A percentile compares a stretch with the other conserved stretches of the same genome.
These are phyloP conservation scores for Dryadomyces quercus-mongolicae DNA, from an alignment of 2,329 filamentous ascomycete species.

Conservation along the genomic window DNA sequence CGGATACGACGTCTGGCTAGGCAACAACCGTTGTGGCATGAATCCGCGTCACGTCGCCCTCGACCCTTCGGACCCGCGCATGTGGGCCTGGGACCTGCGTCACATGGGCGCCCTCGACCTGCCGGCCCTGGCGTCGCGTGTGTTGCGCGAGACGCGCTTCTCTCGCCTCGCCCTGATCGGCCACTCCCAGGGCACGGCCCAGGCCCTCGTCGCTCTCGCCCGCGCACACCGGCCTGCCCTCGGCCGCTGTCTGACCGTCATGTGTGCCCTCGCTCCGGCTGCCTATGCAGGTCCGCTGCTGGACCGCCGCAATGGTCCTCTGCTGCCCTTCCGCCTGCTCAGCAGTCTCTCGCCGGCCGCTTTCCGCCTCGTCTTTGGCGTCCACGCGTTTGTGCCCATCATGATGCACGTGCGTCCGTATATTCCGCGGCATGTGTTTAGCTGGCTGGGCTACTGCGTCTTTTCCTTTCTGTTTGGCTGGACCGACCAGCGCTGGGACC, in stretches of 20 bases:
- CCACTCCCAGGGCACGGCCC: conserved; percentile 84
- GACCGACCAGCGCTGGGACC: conserved; percentile 77
- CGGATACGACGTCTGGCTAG: conserved; percentile 90
- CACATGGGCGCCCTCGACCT: conserved; percentile 90
- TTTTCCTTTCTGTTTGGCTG: conserved; percentile 86
- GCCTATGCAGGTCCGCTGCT: conserved; percentile 82
- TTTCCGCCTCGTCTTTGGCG: conserved; percentile 77
- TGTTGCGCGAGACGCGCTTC: conserved; percentile 73
- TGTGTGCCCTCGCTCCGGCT: conserved; percentile 82
- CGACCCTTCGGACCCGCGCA: conserved; percentile 64
- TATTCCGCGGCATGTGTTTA: conserved; percentile 58
- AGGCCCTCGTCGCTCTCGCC: conserved; percentile 76
- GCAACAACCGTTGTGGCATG: conserved; percentile 86
- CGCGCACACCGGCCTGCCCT: conserved; percentile 83
- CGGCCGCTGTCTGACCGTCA: conserved; percentile 71
- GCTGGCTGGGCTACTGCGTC: conserved; percentile 73
- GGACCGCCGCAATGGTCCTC: conserved; percentile 35
- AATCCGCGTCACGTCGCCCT: conserved; percentile 63
- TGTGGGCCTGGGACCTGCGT: conserved; percentile 95
- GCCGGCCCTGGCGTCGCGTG: conserved; percentile 65
- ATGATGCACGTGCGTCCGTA: conserved; percentile 76
- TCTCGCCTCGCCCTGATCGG: conserved; percentile 70
- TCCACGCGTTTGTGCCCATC: conserved; percentile 84
- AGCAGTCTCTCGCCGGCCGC: conserved; percentile 60
- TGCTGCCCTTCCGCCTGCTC: conserved; percentile 85